Evolutionary conservation across 257 asterid species (phyloP), one percentile per base, ranked within the genome.

Genomic region (Paraleonurus japonicus): DNA sequence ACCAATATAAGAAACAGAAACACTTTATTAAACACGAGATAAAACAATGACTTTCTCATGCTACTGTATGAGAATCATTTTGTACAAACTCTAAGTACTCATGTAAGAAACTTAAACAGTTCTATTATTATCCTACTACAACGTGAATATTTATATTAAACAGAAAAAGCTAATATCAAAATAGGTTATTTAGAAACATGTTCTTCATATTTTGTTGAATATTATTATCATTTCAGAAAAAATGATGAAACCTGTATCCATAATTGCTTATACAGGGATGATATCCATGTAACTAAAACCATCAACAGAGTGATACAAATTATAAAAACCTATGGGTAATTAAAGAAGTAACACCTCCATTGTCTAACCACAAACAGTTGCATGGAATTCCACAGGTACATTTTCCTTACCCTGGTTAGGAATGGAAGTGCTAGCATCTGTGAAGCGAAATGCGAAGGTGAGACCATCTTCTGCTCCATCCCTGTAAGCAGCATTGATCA

Each of bases 401-500:
- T 13, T 71, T 60, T 65, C 66, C 88, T 61, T 85, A 95, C 98
- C 99, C 83, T 92, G 97, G 77, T 87, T 89, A 35, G 95, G 88
- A 74, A 85, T 57, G 67, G 97, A 88, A 62, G 83, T 27, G 67
- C 92, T 87, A 80, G 94, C 87, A 76, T 95, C 99, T 41, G 98
- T 88, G 86, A 95, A 92, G 78, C 99, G 98, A 79, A 95, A 95
- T 47, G 96, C 94, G 71, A 95, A 95, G 30, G 96, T 92, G 53
- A 92, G 88, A 76, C 97, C 96, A 86, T 92, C 99, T 83, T 89
- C 98, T 66, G 97, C 87, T 60, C 89, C 94, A 79, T 87, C 90
- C 84, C 99, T 95, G 88, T 54, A 76, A 81, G 67, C 73, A 65
- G 78, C 65, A 58, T 69, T 23, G 78, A 74, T 61, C 26, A 50